These are phyloP conservation scores for Trichoderma semiorbis DNA, from an alignment of 2,329 filamentous ascomycete genomes.

Conservation along the genomic window DNA sequence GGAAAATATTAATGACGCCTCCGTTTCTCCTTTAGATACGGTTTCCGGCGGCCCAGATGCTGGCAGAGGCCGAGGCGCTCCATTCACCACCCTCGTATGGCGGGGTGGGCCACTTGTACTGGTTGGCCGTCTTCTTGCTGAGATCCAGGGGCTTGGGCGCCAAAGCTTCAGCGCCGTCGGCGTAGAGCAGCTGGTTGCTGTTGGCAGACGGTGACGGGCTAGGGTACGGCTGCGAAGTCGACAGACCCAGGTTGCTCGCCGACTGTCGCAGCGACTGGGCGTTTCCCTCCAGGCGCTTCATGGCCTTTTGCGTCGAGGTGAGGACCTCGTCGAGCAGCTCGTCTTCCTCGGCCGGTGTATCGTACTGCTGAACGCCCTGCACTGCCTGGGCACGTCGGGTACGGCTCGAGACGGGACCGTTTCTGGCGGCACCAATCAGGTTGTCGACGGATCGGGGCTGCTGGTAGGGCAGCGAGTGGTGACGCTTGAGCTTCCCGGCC, in stretches of 20 bases:
- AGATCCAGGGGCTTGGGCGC: constrained; percentile 71
- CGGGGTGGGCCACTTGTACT: constrained; percentile 86
- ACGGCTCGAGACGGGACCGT: constrained; percentile 69
- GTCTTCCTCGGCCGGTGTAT: constrained; percentile 94
- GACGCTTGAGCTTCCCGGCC: constrained; percentile 56
- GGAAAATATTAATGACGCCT: not conserved
- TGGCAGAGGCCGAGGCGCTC: constrained; percentile 77
- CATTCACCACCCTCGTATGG: constrained; percentile 93
- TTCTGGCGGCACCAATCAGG: constrained; percentile 52
- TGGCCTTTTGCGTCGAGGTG: constrained; percentile 70
- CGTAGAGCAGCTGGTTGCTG: constrained; percentile 72
- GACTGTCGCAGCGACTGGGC: constrained; percentile 54
- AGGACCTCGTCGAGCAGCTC: constrained; percentile 90
- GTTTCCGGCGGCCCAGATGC: constrained; percentile 71
- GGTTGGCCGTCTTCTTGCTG: constrained; percentile 50
- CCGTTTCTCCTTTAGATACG: constrained; percentile 45
- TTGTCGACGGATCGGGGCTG: constrained; percentile 64
- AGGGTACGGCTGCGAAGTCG: constrained; percentile 52
- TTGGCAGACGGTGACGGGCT: constrained; percentile 76
- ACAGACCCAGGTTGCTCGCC: constrained; percentile 58
- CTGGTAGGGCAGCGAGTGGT: constrained; percentile 62
- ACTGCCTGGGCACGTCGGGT: constrained; percentile 72
- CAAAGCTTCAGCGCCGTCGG: constrained; percentile 58
- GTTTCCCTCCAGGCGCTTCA: constrained; percentile 60
- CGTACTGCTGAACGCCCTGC: constrained; percentile 79